A percentile compares a stretch with the other conserved stretches of the same genome.
Evolutionary conservation across 148 eudicot species (phyloP).

Genomic region (Rheum nobile): DNA sequence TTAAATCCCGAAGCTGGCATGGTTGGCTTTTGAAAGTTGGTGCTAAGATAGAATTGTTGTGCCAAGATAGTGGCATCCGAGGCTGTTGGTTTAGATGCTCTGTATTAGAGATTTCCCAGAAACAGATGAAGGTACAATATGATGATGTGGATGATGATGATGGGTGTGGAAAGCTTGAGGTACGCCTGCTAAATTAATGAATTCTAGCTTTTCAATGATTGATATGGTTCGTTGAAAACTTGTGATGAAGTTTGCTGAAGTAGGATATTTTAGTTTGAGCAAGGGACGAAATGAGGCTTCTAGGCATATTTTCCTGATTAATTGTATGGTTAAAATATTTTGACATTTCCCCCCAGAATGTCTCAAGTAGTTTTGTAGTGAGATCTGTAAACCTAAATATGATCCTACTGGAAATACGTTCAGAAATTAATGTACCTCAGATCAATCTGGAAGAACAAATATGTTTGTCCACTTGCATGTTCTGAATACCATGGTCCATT

Average conservation of each 20-base stretch:
- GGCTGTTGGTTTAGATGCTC: conserved; percentile 98
- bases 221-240: not conserved
- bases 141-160: conserved; percentile 79
- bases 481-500: not conserved
- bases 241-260: not conserved
- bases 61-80: conserved; percentile 92
- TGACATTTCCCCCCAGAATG: not conserved
- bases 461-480: not conserved
- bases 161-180: conserved; percentile 69
- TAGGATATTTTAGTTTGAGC: not conserved
- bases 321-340: not conserved
- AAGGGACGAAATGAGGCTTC: not conserved
- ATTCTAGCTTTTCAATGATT: too few relatives aligned
- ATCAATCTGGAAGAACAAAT: not conserved
- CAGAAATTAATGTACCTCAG: not conserved
- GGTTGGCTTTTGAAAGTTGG: conserved; percentile 32
- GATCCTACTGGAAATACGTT: too few relatives aligned
- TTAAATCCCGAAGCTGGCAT: conserved; percentile 21
- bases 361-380: not conserved
- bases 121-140: conserved; percentile 61
- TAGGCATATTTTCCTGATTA: not conserved
- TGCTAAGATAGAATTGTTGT: conserved; percentile 64
- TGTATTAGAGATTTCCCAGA: conserved; percentile 47
- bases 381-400: not conserved
- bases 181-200: conserved; percentile 14